Evolutionary conservation across 192 early-diverging fungal species (phyloP).

Genomic region (Dissophora ornata): DNA sequence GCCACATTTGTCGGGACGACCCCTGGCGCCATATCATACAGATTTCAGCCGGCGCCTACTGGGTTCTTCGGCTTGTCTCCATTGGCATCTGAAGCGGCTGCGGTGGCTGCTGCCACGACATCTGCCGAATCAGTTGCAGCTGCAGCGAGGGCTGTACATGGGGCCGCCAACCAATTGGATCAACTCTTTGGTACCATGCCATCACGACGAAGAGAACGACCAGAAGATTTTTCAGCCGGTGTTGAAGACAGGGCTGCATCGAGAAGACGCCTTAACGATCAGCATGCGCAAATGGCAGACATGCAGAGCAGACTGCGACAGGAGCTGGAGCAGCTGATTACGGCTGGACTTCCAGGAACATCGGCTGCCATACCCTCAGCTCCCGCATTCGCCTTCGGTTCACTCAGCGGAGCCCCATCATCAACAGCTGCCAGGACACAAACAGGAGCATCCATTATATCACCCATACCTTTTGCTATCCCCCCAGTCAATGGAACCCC

Average conservation of each 20-base stretch:
- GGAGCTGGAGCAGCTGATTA: not conserved
- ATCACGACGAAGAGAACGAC: slow-evolving; percentile 35
- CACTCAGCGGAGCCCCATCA: not conserved
- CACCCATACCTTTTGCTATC: too few species aligned
- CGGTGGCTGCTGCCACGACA: slow-evolving; percentile 7
- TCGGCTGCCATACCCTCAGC: not conserved
- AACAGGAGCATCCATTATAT: too few species aligned
- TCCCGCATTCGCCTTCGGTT: not conserved
- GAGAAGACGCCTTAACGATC: slow-evolving; percentile 18
- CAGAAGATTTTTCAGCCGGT: slow-evolving; percentile 22
- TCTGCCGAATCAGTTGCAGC: not conserved
- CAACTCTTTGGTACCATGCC: not conserved
- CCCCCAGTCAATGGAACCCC: too few species aligned
- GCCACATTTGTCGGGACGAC: slow-evolving; percentile 38
- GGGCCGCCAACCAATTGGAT: not conserved
- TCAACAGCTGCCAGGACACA: not conserved
- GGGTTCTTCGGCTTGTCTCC: not conserved
- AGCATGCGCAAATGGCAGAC: not conserved
- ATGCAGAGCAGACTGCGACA: slow-evolving; percentile 2
- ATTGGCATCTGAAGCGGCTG: slow-evolving; percentile 10
- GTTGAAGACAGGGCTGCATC: slow-evolving; percentile 12
- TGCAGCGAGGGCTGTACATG: not conserved
- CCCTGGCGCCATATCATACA: slow-evolving; percentile 28
- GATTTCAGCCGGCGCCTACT: slow-evolving; percentile 21
- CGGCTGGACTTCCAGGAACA: not conserved